phyloP scores from a whole-genome alignment of 257 asterid species.

The Forsythia viridissima region DNA sequence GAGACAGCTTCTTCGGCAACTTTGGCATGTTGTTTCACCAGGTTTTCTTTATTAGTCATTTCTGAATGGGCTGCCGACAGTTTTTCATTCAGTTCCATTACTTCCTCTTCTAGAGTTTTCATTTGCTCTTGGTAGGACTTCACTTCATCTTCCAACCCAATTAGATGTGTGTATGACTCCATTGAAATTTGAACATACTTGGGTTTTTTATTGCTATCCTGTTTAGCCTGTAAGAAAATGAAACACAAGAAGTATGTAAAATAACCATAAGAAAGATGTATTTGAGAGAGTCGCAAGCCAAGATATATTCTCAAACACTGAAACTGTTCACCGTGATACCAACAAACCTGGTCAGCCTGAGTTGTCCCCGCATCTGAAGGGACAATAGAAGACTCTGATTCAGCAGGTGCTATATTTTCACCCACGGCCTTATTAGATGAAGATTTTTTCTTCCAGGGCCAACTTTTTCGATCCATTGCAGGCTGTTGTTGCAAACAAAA shows the following conservation, averaged over 20 bases:
- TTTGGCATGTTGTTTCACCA: slow-evolving; percentile 93
- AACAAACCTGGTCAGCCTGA: slow-evolving; percentile 61
- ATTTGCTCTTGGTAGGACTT: slow-evolving; percentile 56
- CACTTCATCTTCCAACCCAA: slow-evolving; percentile 90
- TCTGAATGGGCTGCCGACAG: slow-evolving; percentile 72
- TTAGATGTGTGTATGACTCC: slow-evolving; percentile 90
- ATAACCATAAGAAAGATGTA: not conserved
- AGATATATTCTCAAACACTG: not conserved
- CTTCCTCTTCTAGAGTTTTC: slow-evolving; percentile 70
- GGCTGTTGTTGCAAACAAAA: slow-evolving; percentile 28
- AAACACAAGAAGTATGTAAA: slow-evolving; percentile 3
- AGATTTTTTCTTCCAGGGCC: slow-evolving; percentile 98
- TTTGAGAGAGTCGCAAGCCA: not conserved
- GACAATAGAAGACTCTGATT: slow-evolving; percentile 44
- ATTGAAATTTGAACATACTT: slow-evolving; percentile 92
- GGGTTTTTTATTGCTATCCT: slow-evolving; percentile 62
- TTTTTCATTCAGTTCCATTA: slow-evolving; percentile 73
- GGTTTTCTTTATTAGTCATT: slow-evolving; percentile 70
- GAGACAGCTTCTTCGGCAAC: slow-evolving; percentile 99
- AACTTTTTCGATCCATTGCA: slow-evolving; percentile 76
- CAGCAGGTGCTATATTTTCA: slow-evolving; percentile 47
- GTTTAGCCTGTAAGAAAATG: slow-evolving; percentile 44
- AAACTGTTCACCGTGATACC: slow-evolving; percentile 8
- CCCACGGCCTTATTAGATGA: slow-evolving; percentile 70
- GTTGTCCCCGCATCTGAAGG: slow-evolving; percentile 48